A percentile compares a stretch with the other conserved stretches of the same genome.
Evolutionary conservation across 2,329 filamentous ascomycete species (phyloP).

Genomic region (Tolypocladium ovalisporum): DNA sequence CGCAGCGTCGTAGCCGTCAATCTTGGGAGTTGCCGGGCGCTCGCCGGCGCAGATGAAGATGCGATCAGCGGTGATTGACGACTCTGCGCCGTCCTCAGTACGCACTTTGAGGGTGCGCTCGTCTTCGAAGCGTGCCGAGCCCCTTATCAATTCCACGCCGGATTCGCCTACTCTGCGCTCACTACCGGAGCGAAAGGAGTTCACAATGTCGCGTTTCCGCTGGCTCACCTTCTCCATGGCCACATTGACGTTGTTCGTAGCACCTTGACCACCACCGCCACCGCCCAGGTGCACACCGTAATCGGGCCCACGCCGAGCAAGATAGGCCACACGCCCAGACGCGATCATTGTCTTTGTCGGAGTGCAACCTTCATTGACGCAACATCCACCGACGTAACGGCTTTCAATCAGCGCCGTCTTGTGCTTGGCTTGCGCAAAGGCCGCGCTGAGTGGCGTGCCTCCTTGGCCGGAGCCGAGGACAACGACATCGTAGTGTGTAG

Average conservation of each 20-base stretch:
- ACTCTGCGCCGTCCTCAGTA: conserved; percentile 18
- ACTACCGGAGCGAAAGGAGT: conserved; percentile 34
- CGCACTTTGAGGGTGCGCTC: conserved; percentile 25
- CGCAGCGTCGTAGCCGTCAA: conserved; percentile 21
- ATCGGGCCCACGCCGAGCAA: conserved; percentile 27
- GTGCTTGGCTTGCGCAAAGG: conserved; percentile 31
- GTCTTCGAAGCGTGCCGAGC: conserved; percentile 30
- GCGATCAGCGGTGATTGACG: conserved; percentile 22
- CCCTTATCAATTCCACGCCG: conserved; percentile 33
- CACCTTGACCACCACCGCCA: not conserved
- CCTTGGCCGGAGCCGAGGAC: conserved; percentile 43
- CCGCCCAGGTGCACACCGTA: conserved; percentile 30
- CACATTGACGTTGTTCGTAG: conserved; percentile 17
- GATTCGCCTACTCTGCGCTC: conserved; percentile 27
- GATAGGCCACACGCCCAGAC: conserved; percentile 36
- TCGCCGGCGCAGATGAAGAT: conserved; percentile 38
- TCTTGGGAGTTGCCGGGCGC: conserved; percentile 23
- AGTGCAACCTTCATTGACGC: conserved; percentile 44
- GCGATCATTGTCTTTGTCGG: conserved; percentile 48
- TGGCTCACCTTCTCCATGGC: conserved; percentile 38
- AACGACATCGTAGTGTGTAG: conserved; percentile 17
- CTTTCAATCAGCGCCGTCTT: conserved; percentile 36
- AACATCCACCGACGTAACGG: conserved; percentile 39
- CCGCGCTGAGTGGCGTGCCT: conserved; percentile 36
- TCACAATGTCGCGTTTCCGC: conserved; percentile 42